Base-by-base conservation (phyloP, 2,329 filamentous ascomycete genomes). In the Oidium heveae region DNA sequence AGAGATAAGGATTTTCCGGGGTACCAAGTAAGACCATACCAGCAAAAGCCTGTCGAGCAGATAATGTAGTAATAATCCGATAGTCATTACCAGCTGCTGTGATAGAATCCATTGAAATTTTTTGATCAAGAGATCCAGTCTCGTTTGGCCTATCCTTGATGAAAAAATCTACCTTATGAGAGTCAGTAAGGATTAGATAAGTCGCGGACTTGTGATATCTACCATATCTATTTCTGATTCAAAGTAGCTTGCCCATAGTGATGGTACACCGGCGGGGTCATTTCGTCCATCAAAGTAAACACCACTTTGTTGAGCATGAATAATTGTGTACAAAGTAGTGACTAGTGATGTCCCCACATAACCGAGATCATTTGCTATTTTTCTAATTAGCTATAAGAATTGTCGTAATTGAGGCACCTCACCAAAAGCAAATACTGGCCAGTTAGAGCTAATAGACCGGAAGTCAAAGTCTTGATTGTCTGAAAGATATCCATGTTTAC, bases 1-100 rank as follows among this genome's bases (percentile, higher is more conserved):
- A 94, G 15, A 94, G 68, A 54, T 88, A 74, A 0, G 82, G 80
- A 55, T 82, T 74, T 0, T 80, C 71, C 3, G 76, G 69, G 15
- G 83, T 84, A 54, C 84, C 77, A 9, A 80, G 76, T 63, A 87
- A 84, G 58, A 80, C 80, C 1, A 84, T 79, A 0, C 79, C 84
- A 15, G 81, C 87, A 67, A 93, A 80, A 0, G 81, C 77, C 66
- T 94, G 87, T 47, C 86, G 78, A n/a, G 86, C 82, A 46, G 79
- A 80, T 28, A 94, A 74, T 0, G 81, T 80, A 9, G 85, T 83
- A 55, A 89, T 81, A 56, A 82, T 79, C 13, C 80, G 74, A 61
- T 89, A 89, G 63, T 86, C 80, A 52, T 80, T 72, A 0, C 84
- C 84, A 0, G 77, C 85, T 1, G 78, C 86, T 10, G 76, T 71